phyloP scores from a whole-genome alignment of 163 green algal species.

The Coccomyxa subellipsoidea region DNA sequence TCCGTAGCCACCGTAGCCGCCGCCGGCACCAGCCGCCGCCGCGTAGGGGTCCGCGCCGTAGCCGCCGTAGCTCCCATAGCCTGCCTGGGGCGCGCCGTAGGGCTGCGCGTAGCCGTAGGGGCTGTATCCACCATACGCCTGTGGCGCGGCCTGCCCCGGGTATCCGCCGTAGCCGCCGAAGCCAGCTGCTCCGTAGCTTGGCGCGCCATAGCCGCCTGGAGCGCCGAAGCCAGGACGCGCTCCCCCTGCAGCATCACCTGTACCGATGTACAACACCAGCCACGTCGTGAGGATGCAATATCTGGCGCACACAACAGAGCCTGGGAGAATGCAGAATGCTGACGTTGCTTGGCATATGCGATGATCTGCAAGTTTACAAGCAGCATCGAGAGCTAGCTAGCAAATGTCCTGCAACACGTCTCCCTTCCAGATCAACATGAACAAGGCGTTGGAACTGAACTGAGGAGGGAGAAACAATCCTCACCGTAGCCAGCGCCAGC shows the following conservation, averaged over 20 bases:
- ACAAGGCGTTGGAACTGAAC: too few relatives aligned
- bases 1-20: slow-evolving; percentile 18
- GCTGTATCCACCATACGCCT: slow-evolving; percentile 25
- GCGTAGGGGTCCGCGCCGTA: slow-evolving; percentile 19
- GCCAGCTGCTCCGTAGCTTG: background rate
- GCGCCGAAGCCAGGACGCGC: background rate
- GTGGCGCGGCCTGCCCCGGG: slow-evolving; percentile 17
- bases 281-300: too few relatives aligned
- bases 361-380: too few relatives aligned
- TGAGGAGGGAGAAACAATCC: too few relatives aligned
- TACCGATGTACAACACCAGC: background rate
- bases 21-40: slow-evolving; percentile 4
- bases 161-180: slow-evolving; percentile 18
- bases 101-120: slow-evolving; percentile 21
- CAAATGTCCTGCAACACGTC: too few relatives aligned
- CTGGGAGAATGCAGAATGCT: too few relatives aligned
- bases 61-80: slow-evolving; percentile 16
- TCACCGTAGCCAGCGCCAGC: background rate
- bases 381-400: too few relatives aligned
- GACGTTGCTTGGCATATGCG: too few relatives aligned
- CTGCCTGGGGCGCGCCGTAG: slow-evolving; percentile 20
- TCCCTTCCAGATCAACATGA: background rate
- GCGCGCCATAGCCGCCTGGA: slow-evolving; percentile 22
- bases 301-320: too few relatives aligned
- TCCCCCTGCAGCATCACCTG: background rate